A percentile compares a stretch with the other conserved stretches of the same genome.
phyloP scores from a whole-genome alignment of 345 rosid species.

The Passiflora organensis region DNA sequence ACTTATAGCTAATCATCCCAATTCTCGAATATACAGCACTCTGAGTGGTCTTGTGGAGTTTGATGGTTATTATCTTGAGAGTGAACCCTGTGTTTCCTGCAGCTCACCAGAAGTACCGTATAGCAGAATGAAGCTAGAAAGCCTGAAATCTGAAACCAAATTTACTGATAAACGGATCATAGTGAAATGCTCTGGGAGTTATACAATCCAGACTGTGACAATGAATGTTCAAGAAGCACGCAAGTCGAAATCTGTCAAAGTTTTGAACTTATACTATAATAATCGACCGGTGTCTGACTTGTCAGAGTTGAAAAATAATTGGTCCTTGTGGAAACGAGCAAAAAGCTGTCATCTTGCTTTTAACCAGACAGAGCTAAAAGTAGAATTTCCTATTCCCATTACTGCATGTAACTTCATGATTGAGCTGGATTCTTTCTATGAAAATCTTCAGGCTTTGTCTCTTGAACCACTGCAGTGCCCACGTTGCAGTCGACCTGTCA shows the following conservation, averaged over 20 bases:
- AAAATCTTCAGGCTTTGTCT: slow-evolving; percentile 97
- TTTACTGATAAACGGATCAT: slow-evolving; percentile 96
- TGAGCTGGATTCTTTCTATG: slow-evolving; percentile 98
- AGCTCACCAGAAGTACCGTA: slow-evolving; percentile 99
- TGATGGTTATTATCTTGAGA: slow-evolving; percentile 99
- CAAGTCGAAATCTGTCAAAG: slow-evolving; percentile 95
- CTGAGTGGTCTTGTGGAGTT: slow-evolving; percentile 91
- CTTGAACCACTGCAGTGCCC: slow-evolving; percentile 98
- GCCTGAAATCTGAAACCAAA: slow-evolving; percentile 94
- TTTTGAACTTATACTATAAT: slow-evolving; percentile 89
- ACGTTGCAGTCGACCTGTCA: slow-evolving; percentile 93
- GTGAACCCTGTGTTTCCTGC: slow-evolving; percentile 98
- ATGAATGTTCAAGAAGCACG: slow-evolving; percentile 99
- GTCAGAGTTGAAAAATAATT: slow-evolving; percentile 92
- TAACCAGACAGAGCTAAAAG: slow-evolving; percentile 95
- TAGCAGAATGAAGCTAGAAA: slow-evolving; percentile 95
- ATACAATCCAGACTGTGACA: slow-evolving; percentile 89
- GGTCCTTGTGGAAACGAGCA: slow-evolving; percentile 98
- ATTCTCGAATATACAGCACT: slow-evolving; percentile 92
- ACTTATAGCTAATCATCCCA: slow-evolving; percentile 97
- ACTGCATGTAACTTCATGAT: slow-evolving; percentile 99
- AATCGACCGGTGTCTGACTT: slow-evolving; percentile 95
- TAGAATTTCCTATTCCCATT: slow-evolving; percentile 95
- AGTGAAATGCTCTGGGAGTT: slow-evolving; percentile 97
- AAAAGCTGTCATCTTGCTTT: slow-evolving; percentile 96